phyloP scores from a whole-genome alignment of 163 green algal species.

The Chloroidium sp. region DNA sequence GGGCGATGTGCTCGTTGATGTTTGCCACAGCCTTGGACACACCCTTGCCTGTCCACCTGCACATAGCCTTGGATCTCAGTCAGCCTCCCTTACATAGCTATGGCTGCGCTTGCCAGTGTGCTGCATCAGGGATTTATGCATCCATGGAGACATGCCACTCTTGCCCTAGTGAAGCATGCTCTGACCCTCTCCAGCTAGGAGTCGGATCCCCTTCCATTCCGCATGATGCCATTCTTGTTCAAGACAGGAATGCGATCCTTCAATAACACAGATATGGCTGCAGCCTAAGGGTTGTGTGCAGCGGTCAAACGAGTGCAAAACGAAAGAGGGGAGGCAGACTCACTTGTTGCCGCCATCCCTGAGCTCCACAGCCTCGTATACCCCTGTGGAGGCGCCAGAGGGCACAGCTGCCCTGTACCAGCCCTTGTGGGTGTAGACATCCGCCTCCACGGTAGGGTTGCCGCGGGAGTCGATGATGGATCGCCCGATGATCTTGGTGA shows the following conservation, averaged over 20 bases:
- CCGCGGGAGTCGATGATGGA: conserved; percentile 97
- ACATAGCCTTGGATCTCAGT: background rate
- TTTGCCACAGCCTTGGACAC: conserved; percentile 92
- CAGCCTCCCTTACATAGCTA: too few species aligned
- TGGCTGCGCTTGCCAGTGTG: too few species aligned
- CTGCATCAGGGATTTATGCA: too few species aligned
- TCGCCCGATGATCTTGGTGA: conserved; percentile 80
- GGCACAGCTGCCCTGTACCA: conserved; percentile 87
- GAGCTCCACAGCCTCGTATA: conserved; percentile 97
- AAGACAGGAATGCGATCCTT: too few species aligned
- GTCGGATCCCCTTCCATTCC: too few species aligned
- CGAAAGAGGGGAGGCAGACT: background rate
- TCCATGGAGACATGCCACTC: too few species aligned
- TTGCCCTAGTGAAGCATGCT: too few species aligned
- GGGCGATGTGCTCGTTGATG: conserved; percentile 90
- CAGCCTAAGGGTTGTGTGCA: too few species aligned
- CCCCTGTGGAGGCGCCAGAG: conserved; percentile 91
- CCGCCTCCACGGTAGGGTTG: conserved; percentile 96
- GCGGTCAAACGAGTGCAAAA: too few species aligned
- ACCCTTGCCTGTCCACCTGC: conserved; percentile 90
- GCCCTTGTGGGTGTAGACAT: conserved; percentile 87
- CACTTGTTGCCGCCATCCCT: conserved; percentile 81
- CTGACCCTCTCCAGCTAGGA: too few species aligned
- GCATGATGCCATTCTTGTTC: too few species aligned
- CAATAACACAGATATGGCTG: too few species aligned